Evolutionary conservation across 257 asterid genomes (phyloP), one percentile per base, ranked within the genome.

Genomic region (Petrea volubilis): DNA sequence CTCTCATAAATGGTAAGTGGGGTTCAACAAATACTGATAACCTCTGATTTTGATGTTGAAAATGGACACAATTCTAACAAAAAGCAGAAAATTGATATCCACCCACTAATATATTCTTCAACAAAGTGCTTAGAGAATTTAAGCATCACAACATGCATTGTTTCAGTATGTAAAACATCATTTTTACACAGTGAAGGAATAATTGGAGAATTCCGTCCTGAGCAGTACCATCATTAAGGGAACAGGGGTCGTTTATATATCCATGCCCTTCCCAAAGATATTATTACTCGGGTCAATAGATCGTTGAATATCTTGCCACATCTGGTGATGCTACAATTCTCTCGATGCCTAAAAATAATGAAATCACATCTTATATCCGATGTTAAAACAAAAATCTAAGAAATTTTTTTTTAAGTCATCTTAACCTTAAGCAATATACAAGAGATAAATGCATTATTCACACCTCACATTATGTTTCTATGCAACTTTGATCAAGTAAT

Each of bases 91-190:
- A 73, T 56, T 61, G 74, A 70, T 75, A 70, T 77, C 71, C 79
- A 73, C 64, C 81, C 61, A 57, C 78, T 64, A 79, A 38, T 77
- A 71, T 76, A 79, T 77, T 81, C 84, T 80, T 79, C 44, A 61
- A 66, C 79, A 68, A 67, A 71, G 71, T 67, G 71, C 66, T 23
- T 24, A 43, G 33, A 51, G 71, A 72, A 80, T 71, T 51, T 77
- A 68, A 65, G 85, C 86, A 78, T 77, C 71, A 41, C 47, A 74
- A 60, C 36, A 78, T 78, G 79, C 82, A 77, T 71, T 49, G 71
- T 80, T 74, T 78, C 62, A 64, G 77, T 56, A 75, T 65, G 71
- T 40, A 75, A 57, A 73, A 68, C 72, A 21, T 46, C 82, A 63
- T 68, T 68, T 31, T 29, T 49, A 21, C 60, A 74, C 69, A 61